Percentiles rank a stretch among this genome's conserved stretches.
Conservation (phyloP, 179 eudicot species). For the Corrigiola litoralis region DNA sequence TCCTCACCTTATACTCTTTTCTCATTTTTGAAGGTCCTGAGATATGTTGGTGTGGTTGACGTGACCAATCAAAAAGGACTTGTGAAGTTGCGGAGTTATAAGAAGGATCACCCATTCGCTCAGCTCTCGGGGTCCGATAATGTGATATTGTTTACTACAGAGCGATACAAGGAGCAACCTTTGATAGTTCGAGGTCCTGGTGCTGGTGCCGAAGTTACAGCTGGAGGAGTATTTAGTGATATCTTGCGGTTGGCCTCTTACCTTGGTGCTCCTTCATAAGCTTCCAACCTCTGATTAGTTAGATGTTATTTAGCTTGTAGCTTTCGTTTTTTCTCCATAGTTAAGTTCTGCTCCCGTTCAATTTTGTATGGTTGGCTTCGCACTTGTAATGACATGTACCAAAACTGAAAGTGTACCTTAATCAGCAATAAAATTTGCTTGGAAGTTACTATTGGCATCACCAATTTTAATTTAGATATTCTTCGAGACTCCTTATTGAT, state of each 20-base stretch:
- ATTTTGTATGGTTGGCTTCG: conserved; percentile 7
- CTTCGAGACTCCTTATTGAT: no score
- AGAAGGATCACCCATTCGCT: conserved; percentile 89
- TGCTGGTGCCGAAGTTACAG: conserved; percentile 95
- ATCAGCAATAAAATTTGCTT: no score
- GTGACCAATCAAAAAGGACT: conserved; percentile 58
- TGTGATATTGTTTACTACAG: conserved; percentile 80
- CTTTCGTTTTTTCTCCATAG: background rate
- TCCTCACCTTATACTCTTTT: no score
- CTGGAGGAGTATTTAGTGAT: conserved; percentile 95
- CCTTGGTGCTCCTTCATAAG: conserved; percentile 85
- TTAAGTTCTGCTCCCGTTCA: background rate
- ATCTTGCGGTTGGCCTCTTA: conserved; percentile 83
- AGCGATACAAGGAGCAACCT: conserved; percentile 82
- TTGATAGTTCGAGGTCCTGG: conserved; percentile 96
- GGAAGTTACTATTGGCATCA: no score
- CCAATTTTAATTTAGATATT: no score
- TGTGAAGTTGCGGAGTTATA: conserved; percentile 74
- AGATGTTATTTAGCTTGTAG: conserved; percentile 9
- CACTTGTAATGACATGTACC: no score
- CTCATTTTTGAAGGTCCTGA: conserved; percentile 55
- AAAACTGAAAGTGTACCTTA: no score
- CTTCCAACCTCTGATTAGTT: background rate
- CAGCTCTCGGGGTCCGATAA: conserved; percentile 98
- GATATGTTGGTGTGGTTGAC: conserved; percentile 93